Evolutionary conservation across 2,329 filamentous ascomycete genomes (phyloP).

Genomic region (Ophiostoma triangulosporum): DNA sequence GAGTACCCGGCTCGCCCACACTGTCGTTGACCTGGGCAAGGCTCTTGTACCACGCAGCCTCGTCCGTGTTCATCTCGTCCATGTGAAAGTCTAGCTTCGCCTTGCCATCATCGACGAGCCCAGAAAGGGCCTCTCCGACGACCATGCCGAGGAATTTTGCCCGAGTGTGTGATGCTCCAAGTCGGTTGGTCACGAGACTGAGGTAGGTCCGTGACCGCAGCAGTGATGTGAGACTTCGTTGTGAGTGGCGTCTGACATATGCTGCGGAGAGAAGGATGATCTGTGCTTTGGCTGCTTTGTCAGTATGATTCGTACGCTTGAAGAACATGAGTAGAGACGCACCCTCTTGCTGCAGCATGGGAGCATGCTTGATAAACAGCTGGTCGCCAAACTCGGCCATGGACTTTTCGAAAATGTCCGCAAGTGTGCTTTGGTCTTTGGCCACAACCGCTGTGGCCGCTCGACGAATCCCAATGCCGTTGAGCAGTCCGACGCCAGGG

Average conservation of each 20-base stretch:
- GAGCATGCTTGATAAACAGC: slow-evolving; percentile 73
- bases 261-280: slow-evolving; percentile 64
- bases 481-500: slow-evolving; percentile 48
- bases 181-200: slow-evolving; percentile 68
- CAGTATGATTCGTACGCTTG: background rate
- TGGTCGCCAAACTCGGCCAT: slow-evolving; percentile 70
- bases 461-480: slow-evolving; percentile 51
- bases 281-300: slow-evolving; percentile 57
- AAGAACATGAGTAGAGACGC: slow-evolving; percentile 12
- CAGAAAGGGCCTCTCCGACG: slow-evolving; percentile 59
- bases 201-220: slow-evolving; percentile 63
- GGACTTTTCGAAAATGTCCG: slow-evolving; percentile 50
- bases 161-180: slow-evolving; percentile 60
- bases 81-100: slow-evolving; percentile 72
- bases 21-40: slow-evolving; percentile 51
- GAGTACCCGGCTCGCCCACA: slow-evolving; percentile 35
- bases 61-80: slow-evolving; percentile 59
- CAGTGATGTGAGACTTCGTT: slow-evolving; percentile 53
- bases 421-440: slow-evolving; percentile 31
- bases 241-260: slow-evolving; percentile 53
- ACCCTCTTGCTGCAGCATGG: slow-evolving; percentile 84
- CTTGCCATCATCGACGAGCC: slow-evolving; percentile 51
- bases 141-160: slow-evolving; percentile 79
- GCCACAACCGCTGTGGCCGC: slow-evolving; percentile 48
- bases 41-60: slow-evolving; percentile 61